A percentile compares a stretch with the other conserved stretches of the same genome.
Conservation (phyloP, 768 basidiomycete species). For the Hygrocybe coccinea region DNA sequence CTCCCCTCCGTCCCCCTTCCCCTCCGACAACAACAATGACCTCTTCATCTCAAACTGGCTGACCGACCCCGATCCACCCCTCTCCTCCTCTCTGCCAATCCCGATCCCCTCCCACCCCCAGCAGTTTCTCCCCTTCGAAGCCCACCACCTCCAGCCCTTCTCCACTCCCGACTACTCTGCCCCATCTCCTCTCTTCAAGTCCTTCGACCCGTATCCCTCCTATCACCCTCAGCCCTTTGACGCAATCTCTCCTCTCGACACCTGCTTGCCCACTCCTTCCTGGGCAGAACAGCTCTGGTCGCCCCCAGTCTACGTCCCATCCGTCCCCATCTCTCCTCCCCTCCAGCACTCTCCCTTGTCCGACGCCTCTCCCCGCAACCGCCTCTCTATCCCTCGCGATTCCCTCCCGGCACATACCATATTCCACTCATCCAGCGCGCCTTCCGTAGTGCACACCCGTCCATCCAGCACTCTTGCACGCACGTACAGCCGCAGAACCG, state of each 20-base stretch:
- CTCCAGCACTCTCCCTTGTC: conserved; percentile 45
- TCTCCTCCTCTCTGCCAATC: conserved; percentile 23
- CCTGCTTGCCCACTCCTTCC: conserved; percentile 50
- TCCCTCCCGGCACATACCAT: conserved; percentile 45
- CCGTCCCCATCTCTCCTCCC: conserved; percentile 38
- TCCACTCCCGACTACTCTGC: conserved; percentile 56
- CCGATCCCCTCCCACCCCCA: conserved; percentile 39
- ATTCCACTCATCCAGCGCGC: conserved; percentile 71
- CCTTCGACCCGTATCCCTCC: neutral
- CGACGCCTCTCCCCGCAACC: conserved; percentile 37
- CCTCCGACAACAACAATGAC: conserved; percentile 33
- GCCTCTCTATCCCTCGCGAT: conserved; percentile 41
- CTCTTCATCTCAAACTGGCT: conserved; percentile 57
- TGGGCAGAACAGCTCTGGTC: conserved; percentile 67
- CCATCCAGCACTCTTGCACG: conserved; percentile 45
- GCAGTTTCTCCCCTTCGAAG: conserved; percentile 44
- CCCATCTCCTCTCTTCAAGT: conserved; percentile 50
- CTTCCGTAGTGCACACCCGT: conserved; percentile 47
- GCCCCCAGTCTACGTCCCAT: conserved; percentile 33
- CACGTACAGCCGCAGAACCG: conserved; percentile 61
- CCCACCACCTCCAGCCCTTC: conserved; percentile 59
- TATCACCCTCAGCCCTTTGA: conserved; percentile 35
- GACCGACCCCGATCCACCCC: conserved; percentile 47
- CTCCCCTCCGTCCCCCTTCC: conserved; percentile 36
- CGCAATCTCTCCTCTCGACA: conserved; percentile 57